Percentiles rank a stretch among this genome's conserved stretches.
phyloP scores from a whole-genome alignment of 2,329 filamentous ascomycete genomes.

The Ambrosiella xylebori region DNA sequence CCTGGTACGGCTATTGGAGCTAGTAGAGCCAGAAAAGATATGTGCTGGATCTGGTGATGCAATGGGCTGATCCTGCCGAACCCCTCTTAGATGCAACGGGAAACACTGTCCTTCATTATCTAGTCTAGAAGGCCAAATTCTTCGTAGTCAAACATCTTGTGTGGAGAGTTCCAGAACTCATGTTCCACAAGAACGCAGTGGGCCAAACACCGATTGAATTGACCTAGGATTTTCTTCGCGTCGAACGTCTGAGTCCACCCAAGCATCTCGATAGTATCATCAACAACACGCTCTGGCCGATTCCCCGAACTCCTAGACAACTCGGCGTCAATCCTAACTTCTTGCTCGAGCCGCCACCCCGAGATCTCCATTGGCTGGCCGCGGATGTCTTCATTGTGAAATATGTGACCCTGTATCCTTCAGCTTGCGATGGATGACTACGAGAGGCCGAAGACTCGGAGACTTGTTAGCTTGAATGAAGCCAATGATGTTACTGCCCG shows the following conservation, averaged over 20 bases:
- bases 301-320: neutral
- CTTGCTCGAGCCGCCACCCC: neutral
- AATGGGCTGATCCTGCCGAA: neutral
- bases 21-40: neutral
- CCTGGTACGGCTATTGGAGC: neutral
- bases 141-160: slow-evolving; percentile 23
- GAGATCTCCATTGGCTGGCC: neutral
- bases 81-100: neutral
- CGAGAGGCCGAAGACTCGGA: slow-evolving; percentile 23
- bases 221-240: slow-evolving; percentile 29
- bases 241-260: neutral
- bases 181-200: slow-evolving; percentile 58
- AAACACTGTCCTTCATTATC: neutral
- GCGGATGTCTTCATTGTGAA: neutral
- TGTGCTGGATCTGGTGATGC: neutral
- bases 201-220: slow-evolving; percentile 57
- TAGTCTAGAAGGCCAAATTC: neutral
- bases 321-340: neutral
- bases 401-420: neutral
- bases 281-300: neutral
- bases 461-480: slow-evolving; percentile 36
- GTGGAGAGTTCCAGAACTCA: slow-evolving; percentile 32
- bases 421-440: neutral
- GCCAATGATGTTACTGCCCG: slow-evolving; percentile 41
- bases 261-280: neutral